phyloP scores from a whole-genome alignment of 2,329 filamentous ascomycete species.

The Lachnellula suecica region DNA sequence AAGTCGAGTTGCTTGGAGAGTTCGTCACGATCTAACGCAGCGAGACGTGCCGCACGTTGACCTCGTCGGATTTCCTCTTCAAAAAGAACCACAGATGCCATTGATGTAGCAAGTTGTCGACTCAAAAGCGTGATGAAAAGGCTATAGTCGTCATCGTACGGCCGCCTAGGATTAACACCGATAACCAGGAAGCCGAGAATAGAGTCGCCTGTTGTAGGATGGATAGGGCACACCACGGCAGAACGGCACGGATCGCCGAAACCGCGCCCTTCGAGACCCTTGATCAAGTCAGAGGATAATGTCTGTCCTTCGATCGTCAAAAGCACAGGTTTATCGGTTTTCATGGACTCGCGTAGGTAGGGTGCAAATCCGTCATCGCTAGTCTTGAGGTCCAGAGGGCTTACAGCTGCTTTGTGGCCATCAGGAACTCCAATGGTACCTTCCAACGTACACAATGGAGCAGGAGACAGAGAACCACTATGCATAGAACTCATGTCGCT shows the following conservation, averaged over 20 bases:
- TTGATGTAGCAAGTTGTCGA: slow-evolving; percentile 74
- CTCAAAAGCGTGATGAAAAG: slow-evolving; percentile 75
- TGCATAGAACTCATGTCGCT: slow-evolving; percentile 72
- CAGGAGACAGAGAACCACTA: slow-evolving; percentile 61
- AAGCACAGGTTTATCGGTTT: slow-evolving; percentile 63
- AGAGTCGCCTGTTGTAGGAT: slow-evolving; percentile 70
- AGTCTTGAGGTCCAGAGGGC: slow-evolving; percentile 65
- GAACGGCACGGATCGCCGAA: slow-evolving; percentile 69
- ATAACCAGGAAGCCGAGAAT: slow-evolving; percentile 78
- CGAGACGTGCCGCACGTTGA: slow-evolving; percentile 70
- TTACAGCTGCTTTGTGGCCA: slow-evolving; percentile 60
- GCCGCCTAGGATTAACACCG: slow-evolving; percentile 74
- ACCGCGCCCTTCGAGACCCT: slow-evolving; percentile 68
- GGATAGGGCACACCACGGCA: slow-evolving; percentile 75
- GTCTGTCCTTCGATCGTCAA: slow-evolving; percentile 67
- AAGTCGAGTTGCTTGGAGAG: slow-evolving; percentile 73
- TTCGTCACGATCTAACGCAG: slow-evolving; percentile 74
- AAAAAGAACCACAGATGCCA: slow-evolving; percentile 79
- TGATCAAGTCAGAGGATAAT: slow-evolving; percentile 61
- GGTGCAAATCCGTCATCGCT: slow-evolving; percentile 73
- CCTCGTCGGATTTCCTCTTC: slow-evolving; percentile 79
- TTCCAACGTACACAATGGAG: slow-evolving; percentile 68
- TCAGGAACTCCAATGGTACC: slow-evolving; percentile 67
- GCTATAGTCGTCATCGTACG: slow-evolving; percentile 78
- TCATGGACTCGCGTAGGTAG: slow-evolving; percentile 75